Evolutionary conservation across 2,329 filamentous ascomycete species (phyloP).

Genomic region (Aureobasidium sp.): DNA sequence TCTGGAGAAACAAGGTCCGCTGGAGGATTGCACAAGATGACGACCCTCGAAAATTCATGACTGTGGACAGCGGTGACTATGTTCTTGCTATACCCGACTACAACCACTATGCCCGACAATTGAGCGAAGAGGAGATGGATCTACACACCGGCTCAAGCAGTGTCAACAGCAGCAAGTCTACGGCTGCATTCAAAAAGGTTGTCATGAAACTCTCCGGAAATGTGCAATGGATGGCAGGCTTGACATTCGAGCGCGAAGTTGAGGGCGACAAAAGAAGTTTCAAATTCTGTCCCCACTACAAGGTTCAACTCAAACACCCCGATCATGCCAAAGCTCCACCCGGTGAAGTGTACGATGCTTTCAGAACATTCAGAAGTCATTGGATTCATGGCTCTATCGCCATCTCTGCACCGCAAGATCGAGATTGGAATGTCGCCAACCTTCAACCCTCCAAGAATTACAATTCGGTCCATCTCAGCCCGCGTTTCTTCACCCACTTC

Average conservation of each 20-base stretch:
- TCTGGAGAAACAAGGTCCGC: constrained; percentile 89
- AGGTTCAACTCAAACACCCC: constrained; percentile 78
- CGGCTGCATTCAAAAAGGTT: constrained; percentile 93
- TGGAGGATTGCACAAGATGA: constrained; percentile 80
- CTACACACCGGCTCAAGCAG: constrained; percentile 53
- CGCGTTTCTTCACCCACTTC: constrained; percentile 96
- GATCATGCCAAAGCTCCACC: constrained; percentile 56
- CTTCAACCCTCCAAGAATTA: constrained; percentile 78
- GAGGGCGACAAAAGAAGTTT: constrained; percentile 69
- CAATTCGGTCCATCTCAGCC: constrained; percentile 90
- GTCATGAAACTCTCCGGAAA: constrained; percentile 98
- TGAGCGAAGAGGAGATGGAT: constrained; percentile 38
- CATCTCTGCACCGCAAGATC: constrained; percentile 75
- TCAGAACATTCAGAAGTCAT: constrained; percentile 89
- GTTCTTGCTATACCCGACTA: constrained; percentile 92
- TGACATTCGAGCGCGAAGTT: constrained; percentile 85
- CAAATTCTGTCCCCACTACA: constrained; percentile 85
- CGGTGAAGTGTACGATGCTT: constrained; percentile 72
- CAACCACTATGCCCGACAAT: constrained; percentile 73
- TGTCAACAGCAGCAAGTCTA: constrained; percentile 60
- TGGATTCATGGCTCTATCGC: constrained; percentile 95
- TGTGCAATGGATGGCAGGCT: constrained; percentile 82
- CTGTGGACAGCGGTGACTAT: constrained; percentile 89
- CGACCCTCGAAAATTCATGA: constrained; percentile 90
- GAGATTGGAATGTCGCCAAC: constrained; percentile 76